These are phyloP conservation scores for Neovahlkampfia damariscottae DNA, from an alignment of 78 protist genomes.

Conservation along the genomic window DNA sequence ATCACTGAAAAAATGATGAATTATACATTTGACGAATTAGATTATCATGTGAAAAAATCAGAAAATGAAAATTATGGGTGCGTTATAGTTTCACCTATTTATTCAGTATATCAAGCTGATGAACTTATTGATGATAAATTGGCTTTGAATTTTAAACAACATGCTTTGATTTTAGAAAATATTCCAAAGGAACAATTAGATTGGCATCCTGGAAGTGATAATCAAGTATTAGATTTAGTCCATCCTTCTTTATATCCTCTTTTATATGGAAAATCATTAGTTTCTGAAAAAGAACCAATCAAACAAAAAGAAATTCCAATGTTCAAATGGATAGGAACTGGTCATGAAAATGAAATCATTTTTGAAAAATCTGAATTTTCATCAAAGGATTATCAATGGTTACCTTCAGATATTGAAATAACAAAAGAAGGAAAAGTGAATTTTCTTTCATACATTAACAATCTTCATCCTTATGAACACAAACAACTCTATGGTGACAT, in stretches of 20 bases:
- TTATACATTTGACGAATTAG: background rate
- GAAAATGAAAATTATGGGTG: background rate
- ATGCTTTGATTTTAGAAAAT: background rate
- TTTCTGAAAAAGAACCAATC: too few species aligned
- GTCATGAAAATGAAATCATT: background rate
- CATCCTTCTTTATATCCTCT: background rate
- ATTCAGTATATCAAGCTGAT: background rate
- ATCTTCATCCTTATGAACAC: conserved; percentile 37
- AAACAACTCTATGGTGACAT: conserved; percentile 10
- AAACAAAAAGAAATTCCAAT: background rate
- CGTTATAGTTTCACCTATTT: too few species aligned
- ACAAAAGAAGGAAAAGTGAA: conserved; percentile 22
- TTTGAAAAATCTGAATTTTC: background rate
- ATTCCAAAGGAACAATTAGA: background rate
- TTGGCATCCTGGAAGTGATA: background rate
- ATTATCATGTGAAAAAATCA: background rate
- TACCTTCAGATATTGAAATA: conserved; percentile 25
- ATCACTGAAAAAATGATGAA: background rate
- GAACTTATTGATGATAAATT: background rate
- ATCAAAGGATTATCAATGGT: conserved; percentile 31
- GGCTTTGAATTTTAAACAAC: background rate
- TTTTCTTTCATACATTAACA: conserved; percentile 30
- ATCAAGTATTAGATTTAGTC: background rate
- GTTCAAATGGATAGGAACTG: background rate
- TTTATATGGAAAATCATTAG: background rate